phyloP scores from a whole-genome alignment of 78 protist genomes.

The Neovahlkampfia damariscottae region DNA sequence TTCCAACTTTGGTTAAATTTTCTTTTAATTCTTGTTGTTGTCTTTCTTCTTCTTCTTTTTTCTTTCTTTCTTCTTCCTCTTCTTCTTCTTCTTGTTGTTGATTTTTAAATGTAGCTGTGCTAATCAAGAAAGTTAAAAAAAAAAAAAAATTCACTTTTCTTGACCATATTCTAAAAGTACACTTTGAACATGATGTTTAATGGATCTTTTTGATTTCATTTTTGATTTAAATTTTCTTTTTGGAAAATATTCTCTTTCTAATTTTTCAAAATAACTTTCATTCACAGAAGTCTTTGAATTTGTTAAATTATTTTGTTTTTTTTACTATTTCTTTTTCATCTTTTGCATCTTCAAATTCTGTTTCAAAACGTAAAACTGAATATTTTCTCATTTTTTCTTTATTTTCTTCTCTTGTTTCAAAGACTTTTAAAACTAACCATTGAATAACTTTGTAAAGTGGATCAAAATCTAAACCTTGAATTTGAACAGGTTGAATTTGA shows the following conservation, averaged over 20 bases:
- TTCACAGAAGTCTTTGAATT: background rate
- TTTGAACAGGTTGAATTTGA: slow-evolving; percentile 74
- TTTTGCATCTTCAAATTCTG: slow-evolving; percentile 31
- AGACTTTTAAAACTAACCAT: slow-evolving; percentile 85
- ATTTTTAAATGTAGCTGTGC: too few species aligned
- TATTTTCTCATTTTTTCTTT: slow-evolving; percentile 45
- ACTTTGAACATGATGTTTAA: slow-evolving; percentile 9
- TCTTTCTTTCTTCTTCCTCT: background rate
- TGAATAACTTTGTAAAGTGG: slow-evolving; percentile 65
- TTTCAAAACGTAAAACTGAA: slow-evolving; percentile 42
- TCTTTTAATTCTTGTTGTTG: background rate
- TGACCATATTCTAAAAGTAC: slow-evolving; percentile 38
- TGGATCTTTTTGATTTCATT: too few species aligned
- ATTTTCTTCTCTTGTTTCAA: slow-evolving; percentile 56
- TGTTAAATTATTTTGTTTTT: background rate
- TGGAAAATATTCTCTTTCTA: too few species aligned
- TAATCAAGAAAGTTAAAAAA: too few species aligned
- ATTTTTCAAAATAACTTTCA: too few species aligned
- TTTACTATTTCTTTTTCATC: slow-evolving; percentile 20
- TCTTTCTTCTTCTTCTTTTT: background rate
- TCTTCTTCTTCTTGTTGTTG: too few species aligned
- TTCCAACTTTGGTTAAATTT: background rate
- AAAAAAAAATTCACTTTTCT: background rate
- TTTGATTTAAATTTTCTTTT: too few species aligned
- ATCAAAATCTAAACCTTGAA: slow-evolving; percentile 63